A percentile compares a stretch with the other conserved stretches of the same genome.
phyloP scores from a whole-genome alignment of 805 yeast genomes.

The Ogataea polymorpha region DNA sequence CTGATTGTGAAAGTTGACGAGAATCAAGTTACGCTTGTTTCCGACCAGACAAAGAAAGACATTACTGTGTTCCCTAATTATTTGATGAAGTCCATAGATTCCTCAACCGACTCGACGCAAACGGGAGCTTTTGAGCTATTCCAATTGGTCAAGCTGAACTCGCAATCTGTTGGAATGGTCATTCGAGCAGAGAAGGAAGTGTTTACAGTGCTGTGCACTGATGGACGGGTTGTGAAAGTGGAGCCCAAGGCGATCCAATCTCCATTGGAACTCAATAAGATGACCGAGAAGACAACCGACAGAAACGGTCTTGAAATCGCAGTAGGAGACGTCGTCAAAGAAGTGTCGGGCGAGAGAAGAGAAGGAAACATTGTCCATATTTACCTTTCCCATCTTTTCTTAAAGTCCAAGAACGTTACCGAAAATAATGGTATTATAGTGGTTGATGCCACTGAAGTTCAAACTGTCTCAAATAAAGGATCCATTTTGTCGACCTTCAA shows the following conservation, averaged over 20 bases:
- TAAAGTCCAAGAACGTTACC: conserved; percentile 71
- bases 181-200: conserved; percentile 86
- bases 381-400: conserved; percentile 73
- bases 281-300: conserved; percentile 84
- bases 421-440: conserved; percentile 94
- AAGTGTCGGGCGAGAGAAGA: conserved; percentile 75
- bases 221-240: conserved; percentile 69
- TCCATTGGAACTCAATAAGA: conserved; percentile 59
- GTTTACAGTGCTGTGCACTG: conserved; percentile 74
- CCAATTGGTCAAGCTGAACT: conserved; percentile 84
- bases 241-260: conserved; percentile 81
- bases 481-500: conserved; percentile 51
- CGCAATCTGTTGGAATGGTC: conserved; percentile 84
- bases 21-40: conserved; percentile 84
- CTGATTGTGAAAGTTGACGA: conserved; percentile 78
- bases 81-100: conserved; percentile 84
- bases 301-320: conserved; percentile 78
- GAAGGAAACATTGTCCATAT: conserved; percentile 88
- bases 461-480: conserved; percentile 82
- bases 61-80: conserved; percentile 91
- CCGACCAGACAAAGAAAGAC: conserved; percentile 86
- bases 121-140: conserved; percentile 80
- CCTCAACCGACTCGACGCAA: conserved; percentile 64
- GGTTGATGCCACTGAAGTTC: conserved; percentile 68
- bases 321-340: conserved; percentile 92